Base-by-base conservation (phyloP, 345 rosid species). In the Citrus maxima region DNA sequence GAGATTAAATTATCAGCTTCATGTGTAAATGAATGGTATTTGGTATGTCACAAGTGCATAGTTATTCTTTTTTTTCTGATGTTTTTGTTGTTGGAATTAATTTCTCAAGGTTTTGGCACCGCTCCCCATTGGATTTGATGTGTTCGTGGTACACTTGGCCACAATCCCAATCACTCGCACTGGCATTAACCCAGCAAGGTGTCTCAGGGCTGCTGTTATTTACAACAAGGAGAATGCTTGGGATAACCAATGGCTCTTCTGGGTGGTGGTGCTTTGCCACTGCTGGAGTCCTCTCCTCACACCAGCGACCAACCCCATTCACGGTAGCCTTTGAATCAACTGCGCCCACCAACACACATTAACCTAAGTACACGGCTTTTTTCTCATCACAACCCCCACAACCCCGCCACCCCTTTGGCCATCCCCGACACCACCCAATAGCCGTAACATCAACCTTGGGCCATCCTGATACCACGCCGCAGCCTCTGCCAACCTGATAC, bases 131-230 rank as follows among this genome's bases (percentile, higher is more conserved):
- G 95, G 98, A 34, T 89, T 94, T 68, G 93, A 93, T 8, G 97
- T 94, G 68, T 94, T 94, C 91, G 85, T 93, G 93, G 97, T 95
- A 79, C 97, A 93, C 84, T 80, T 95, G 84, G 97, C 98, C 21
- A 95, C 97, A 72, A 89, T 93, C 61, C 98, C 98, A 42, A 85
- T 94, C 75, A 94, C 97, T 16, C 93, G 96, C 51, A 94, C 97
- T 16, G 95, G 96, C 25, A 94, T 94, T 72, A 95, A 93, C 85
- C 98, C 95, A 0, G 96, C 96, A 22, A 77, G 94, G 86, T 91
- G 98, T 51, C 75, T 91, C 22, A 96, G 97, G 59, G 93, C 96
- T 51, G 96, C 93, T 63, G 92, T 94, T 37, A 80, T 93, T 78
- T 91, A 76, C 85, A 89, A 89, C 88, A 6, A 84, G 0, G 10